Percentiles rank a stretch among this genome's conserved stretches.
These are phyloP conservation scores for Sporothrix schenckii DNA, from an alignment of 2,329 filamentous ascomycete species.

Conservation along the genomic window DNA sequence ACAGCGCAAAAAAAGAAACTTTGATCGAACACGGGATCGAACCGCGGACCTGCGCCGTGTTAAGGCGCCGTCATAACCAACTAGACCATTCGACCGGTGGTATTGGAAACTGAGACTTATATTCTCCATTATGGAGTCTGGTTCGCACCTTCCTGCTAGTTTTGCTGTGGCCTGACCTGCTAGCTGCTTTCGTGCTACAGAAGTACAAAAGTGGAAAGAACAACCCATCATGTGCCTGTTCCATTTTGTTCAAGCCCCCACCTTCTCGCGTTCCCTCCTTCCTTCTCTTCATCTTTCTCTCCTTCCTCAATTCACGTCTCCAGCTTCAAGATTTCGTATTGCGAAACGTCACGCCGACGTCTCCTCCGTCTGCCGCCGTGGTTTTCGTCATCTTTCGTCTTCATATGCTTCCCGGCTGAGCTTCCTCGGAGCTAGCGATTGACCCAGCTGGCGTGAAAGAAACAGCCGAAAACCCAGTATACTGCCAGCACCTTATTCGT, in stretches of 20 bases:
- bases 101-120: not conserved
- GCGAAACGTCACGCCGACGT: not conserved
- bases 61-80: constrained; percentile 35
- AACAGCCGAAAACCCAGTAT: not conserved
- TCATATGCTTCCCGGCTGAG: constrained; percentile 3
- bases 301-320: constrained; percentile 25
- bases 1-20: constrained; percentile 18
- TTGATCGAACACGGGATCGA: constrained; percentile 34
- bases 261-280: constrained; percentile 3
- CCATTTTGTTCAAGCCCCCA: constrained; percentile 1
- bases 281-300: constrained; percentile 22
- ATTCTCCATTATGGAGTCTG: not conserved
- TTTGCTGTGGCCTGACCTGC: not conserved
- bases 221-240: constrained; percentile 23
- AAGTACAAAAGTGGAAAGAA: not conserved
- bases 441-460: not conserved
- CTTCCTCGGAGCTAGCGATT: not conserved
- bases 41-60: constrained; percentile 35
- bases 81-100: constrained; percentile 33
- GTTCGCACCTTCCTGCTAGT: not conserved
- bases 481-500: not conserved
- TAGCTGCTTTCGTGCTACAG: not conserved
- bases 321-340: constrained; percentile 2
- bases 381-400: not conserved
- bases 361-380: not conserved